Conservation (phyloP, 2,329 filamentous ascomycete species). For the Penicillium rolfsii region DNA sequence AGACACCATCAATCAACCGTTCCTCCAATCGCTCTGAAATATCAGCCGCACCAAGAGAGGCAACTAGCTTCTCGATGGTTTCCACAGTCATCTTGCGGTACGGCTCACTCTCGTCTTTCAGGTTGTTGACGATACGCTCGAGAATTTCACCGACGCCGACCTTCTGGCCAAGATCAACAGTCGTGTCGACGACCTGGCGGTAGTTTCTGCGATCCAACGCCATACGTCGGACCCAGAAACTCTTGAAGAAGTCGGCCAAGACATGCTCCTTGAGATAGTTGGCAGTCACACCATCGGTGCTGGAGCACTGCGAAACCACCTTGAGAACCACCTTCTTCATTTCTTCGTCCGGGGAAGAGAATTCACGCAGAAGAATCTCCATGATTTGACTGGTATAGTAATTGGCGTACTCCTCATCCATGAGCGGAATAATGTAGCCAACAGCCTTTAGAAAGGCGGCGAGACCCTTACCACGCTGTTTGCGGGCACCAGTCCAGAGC, state of each 20-base stretch:
- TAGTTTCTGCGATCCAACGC: constrained; percentile 97
- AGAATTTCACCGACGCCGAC: constrained; percentile 96
- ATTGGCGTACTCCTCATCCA: constrained; percentile 99
- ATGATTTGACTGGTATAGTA: constrained; percentile 99
- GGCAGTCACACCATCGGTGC: constrained; percentile 91
- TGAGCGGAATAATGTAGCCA: constrained; percentile 95
- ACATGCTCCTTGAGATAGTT: constrained; percentile 95
- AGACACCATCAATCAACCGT: constrained; percentile 88
- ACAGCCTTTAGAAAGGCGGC: constrained; percentile 97
- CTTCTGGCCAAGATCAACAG: constrained; percentile 94
- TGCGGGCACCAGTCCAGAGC: constrained; percentile 92
- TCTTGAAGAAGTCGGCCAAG: constrained; percentile 95
- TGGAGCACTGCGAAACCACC: constrained; percentile 93
- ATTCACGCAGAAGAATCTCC: constrained; percentile 95
- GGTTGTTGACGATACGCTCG: constrained; percentile 87
- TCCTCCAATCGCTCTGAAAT: constrained; percentile 92
- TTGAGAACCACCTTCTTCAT: constrained; percentile 99
- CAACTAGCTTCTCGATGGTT: constrained; percentile 94
- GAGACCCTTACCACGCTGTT: constrained; percentile 93
- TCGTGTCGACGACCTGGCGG: constrained; percentile 95
- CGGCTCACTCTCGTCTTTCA: constrained; percentile 97
- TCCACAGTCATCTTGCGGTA: constrained; percentile 99
- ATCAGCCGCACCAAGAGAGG: constrained; percentile 88
- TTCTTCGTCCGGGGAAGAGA: constrained; percentile 95
- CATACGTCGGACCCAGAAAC: constrained; percentile 97